Conservation (phyloP, 371 early-diverging fungal species). For the Lichtheimia corymbifera region DNA sequence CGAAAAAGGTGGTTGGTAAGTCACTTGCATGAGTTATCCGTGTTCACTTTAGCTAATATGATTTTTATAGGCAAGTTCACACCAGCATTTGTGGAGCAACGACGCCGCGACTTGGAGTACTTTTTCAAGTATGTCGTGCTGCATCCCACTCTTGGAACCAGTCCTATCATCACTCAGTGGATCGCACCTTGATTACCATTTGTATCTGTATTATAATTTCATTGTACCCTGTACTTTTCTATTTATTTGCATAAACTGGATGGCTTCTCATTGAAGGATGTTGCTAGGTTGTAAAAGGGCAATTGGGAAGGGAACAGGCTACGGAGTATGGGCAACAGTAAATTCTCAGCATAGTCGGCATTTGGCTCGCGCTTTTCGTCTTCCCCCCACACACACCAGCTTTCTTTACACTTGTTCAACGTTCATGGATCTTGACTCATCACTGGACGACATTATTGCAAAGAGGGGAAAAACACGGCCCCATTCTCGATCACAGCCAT, state of each 20-base stretch:
- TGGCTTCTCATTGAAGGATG: too few species aligned
- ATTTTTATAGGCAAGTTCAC: conserved; percentile 41
- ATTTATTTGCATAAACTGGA: too few species aligned
- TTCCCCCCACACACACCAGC: too few species aligned
- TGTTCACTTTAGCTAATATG: too few species aligned
- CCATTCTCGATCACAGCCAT: not conserved
- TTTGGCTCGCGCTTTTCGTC: too few species aligned
- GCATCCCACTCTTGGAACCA: conserved; percentile 54
- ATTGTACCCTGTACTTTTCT: too few species aligned
- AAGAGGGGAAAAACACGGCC: conserved; percentile 1
- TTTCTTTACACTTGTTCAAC: too few species aligned
- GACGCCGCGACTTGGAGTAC: conserved; percentile 56
- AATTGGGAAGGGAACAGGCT: too few species aligned
- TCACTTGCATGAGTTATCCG: not conserved
- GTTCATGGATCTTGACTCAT: conserved; percentile 22
- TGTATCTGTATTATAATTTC: not conserved
- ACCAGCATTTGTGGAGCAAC: conserved; percentile 54
- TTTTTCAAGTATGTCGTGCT: conserved; percentile 59
- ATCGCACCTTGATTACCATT: conserved; percentile 36
- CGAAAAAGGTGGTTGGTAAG: conserved; percentile 56
- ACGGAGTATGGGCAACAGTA: too few species aligned
- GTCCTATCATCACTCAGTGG: conserved; percentile 45
- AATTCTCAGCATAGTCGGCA: too few species aligned
- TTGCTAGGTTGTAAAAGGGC: too few species aligned
- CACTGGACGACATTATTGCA: conserved; percentile 27